A percentile compares a stretch with the other conserved stretches of the same genome.
Conservation (phyloP, 2,329 filamentous ascomycete genomes). For the Orbilia oligospora region DNA sequence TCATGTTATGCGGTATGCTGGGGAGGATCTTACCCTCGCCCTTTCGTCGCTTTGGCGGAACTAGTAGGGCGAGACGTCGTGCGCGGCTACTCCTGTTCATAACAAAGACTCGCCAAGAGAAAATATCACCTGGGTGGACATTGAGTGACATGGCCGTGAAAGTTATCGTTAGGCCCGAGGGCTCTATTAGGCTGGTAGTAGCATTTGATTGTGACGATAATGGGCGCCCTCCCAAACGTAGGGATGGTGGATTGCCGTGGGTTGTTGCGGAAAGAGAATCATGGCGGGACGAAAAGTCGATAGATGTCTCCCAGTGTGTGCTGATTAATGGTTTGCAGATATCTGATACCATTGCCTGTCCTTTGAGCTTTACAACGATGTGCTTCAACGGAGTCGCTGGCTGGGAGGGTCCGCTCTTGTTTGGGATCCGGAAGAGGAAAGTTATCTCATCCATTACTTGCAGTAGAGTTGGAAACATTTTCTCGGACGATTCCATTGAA, state of each 20-base stretch:
- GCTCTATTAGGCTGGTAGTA: slow-evolving; percentile 66
- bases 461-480: slow-evolving; percentile 42
- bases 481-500: slow-evolving; percentile 47
- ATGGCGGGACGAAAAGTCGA: slow-evolving; percentile 77
- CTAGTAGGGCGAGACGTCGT: slow-evolving; percentile 79
- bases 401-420: slow-evolving; percentile 73
- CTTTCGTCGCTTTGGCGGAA: slow-evolving; percentile 76
- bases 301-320: slow-evolving; percentile 78
- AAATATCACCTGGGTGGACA: slow-evolving; percentile 76
- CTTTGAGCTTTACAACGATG: slow-evolving; percentile 71
- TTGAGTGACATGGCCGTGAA: slow-evolving; percentile 75
- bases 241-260: slow-evolving; percentile 72
- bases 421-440: slow-evolving; percentile 76
- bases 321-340: slow-evolving; percentile 74
- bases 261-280: slow-evolving; percentile 66
- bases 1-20: slow-evolving; percentile 68
- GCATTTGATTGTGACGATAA: slow-evolving; percentile 69
- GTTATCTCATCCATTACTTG: slow-evolving; percentile 76
- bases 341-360: slow-evolving; percentile 71
- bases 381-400: slow-evolving; percentile 49
- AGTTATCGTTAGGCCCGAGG: slow-evolving; percentile 77
- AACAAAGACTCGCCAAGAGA: slow-evolving; percentile 81
- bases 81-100: slow-evolving; percentile 77
- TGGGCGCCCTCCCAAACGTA: slow-evolving; percentile 71
- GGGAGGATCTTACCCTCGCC: slow-evolving; percentile 66